Conservation (phyloP, 73 alveolate species). For the Breviolum minutum region DNA sequence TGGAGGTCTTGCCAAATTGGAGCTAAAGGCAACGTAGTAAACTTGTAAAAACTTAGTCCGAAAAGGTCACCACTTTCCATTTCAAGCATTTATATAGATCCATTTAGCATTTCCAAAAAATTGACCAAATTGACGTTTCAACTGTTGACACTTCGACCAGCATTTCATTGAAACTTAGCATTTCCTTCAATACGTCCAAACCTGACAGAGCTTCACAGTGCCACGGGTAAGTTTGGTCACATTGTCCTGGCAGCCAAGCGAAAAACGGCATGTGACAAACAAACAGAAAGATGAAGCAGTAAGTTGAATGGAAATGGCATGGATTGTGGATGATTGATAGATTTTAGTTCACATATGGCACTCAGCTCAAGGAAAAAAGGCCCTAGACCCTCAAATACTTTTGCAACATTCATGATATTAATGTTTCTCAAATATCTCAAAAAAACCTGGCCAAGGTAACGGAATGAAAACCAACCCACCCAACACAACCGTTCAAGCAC, state of each 20-base stretch:
- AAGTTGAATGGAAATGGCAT: too few species aligned
- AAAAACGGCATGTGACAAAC: background rate
- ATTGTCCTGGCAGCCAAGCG: constrained; percentile 35
- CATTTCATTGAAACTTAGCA: background rate
- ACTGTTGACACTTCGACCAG: too few species aligned
- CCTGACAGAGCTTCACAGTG: constrained; percentile 90
- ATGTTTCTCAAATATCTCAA: too few species aligned
- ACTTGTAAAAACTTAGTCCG: background rate
- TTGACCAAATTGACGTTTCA: too few species aligned
- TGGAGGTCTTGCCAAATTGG: background rate
- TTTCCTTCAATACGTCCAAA: background rate
- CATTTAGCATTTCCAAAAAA: too few species aligned
- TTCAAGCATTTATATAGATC: background rate
- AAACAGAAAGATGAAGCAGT: too few species aligned
- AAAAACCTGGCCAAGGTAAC: background rate
- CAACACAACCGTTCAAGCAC: background rate
- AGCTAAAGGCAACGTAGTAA: background rate
- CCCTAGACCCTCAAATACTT: too few species aligned
- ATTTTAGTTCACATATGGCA: background rate
- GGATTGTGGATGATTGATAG: too few species aligned
- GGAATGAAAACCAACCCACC: background rate
- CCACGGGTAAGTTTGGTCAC: constrained; percentile 95
- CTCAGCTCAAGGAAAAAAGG: background rate
- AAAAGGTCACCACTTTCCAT: background rate
- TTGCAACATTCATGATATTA: too few species aligned